Conservation (phyloP, 768 basidiomycete species). For the Agaricus subrufescens region DNA sequence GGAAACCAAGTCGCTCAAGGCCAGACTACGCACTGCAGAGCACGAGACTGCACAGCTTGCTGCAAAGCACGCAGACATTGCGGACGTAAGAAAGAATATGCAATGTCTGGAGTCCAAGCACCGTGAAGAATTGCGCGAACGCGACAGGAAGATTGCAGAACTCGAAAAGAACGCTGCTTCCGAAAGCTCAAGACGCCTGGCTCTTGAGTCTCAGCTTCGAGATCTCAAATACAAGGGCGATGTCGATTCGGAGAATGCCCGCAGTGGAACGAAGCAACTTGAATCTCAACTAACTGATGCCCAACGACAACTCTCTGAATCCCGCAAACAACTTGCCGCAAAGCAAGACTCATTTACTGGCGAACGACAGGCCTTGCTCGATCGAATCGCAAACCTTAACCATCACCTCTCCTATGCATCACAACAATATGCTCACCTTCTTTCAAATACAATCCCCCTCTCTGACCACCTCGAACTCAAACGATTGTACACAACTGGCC, state of each 20-base stretch:
- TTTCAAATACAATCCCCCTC: slow-evolving; percentile 34
- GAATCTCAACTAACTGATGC: slow-evolving; percentile 32
- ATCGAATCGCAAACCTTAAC: slow-evolving; percentile 48
- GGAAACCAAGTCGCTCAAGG: slow-evolving; percentile 59
- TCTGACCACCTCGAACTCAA: slow-evolving; percentile 33
- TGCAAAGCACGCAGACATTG: slow-evolving; percentile 46
- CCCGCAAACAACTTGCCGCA: slow-evolving; percentile 25
- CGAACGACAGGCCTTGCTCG: slow-evolving; percentile 41
- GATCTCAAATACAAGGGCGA: slow-evolving; percentile 39
- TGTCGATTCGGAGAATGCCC: slow-evolving; percentile 32
- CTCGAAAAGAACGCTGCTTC: slow-evolving; percentile 44
- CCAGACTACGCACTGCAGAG: slow-evolving; percentile 54
- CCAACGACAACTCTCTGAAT: slow-evolving; percentile 29
- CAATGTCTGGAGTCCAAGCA: slow-evolving; percentile 45
- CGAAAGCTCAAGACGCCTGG: slow-evolving; percentile 50
- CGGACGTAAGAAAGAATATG: slow-evolving; percentile 46
- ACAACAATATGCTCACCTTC: slow-evolving; percentile 50
- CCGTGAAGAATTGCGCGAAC: slow-evolving; percentile 50
- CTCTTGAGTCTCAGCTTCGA: slow-evolving; percentile 37
- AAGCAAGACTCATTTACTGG: slow-evolving; percentile 25
- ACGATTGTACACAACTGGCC: slow-evolving; percentile 31
- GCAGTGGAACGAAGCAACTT: slow-evolving; percentile 25
- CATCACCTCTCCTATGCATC: slow-evolving; percentile 41
- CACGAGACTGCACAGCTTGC: slow-evolving; percentile 50
- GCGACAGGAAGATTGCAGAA: slow-evolving; percentile 49